Conservation (phyloP, 108 stramenopile species). For the Stephanodiscus triporus region DNA sequence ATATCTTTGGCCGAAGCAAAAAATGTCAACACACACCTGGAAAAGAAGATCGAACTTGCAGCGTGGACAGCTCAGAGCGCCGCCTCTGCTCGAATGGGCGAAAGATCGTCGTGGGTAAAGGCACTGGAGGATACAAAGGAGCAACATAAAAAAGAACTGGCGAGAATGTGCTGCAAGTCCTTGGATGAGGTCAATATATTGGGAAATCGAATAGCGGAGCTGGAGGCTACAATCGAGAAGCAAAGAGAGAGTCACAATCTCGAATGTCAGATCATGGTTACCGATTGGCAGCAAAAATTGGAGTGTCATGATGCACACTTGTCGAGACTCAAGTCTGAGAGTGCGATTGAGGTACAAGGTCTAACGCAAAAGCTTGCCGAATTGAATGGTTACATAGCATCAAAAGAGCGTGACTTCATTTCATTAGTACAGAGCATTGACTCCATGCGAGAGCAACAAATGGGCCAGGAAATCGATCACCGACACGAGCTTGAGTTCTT, state of each 20-base stretch:
- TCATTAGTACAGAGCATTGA: slow-evolving; percentile 1
- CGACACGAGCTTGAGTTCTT: slow-evolving; percentile 6
- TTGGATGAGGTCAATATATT: slow-evolving; percentile 31
- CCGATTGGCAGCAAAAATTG: slow-evolving; percentile 19
- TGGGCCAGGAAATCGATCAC: slow-evolving; percentile 1
- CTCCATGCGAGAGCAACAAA: neutral
- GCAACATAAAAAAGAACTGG: slow-evolving; percentile 20
- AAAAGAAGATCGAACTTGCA: slow-evolving; percentile 13
- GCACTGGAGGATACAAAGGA: slow-evolving; percentile 39
- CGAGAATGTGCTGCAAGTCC: slow-evolving; percentile 8
- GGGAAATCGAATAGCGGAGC: slow-evolving; percentile 16
- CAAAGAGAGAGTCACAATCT: slow-evolving; percentile 19
- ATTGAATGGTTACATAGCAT: slow-evolving; percentile 13
- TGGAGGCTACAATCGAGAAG: slow-evolving; percentile 20
- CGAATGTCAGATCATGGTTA: slow-evolving; percentile 11
- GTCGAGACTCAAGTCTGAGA: slow-evolving; percentile 30
- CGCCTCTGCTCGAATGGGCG: slow-evolving; percentile 17
- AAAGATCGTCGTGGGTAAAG: slow-evolving; percentile 31
- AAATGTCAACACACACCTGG: neutral
- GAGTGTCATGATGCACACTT: slow-evolving; percentile 23
- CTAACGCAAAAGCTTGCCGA: slow-evolving; percentile 7
- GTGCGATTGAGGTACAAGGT: slow-evolving; percentile 25
- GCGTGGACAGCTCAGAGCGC: slow-evolving; percentile 12
- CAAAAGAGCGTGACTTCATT: slow-evolving; percentile 15
- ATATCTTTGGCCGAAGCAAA: slow-evolving; percentile 11